Evolutionary conservation across 495 filamentous ascomycete species (phyloP).

Genomic region (Hypomontagnella monticulosa): DNA sequence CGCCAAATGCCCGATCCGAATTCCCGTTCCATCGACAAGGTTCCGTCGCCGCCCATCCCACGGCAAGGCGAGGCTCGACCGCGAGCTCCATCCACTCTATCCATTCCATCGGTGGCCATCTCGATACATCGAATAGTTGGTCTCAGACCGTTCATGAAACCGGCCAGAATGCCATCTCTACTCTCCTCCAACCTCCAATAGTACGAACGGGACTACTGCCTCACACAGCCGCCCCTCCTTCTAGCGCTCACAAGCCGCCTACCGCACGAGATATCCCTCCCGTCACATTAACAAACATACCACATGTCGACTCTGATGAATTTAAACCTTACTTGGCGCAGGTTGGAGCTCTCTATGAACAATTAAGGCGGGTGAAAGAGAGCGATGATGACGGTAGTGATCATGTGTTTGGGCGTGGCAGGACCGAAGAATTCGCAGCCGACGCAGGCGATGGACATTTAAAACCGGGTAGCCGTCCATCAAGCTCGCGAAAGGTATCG

Average conservation of each 20-base stretch:
- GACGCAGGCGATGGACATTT: conserved; percentile 57
- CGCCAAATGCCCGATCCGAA: conserved; percentile 64
- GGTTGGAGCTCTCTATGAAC: conserved; percentile 83
- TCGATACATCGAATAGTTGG: conserved; percentile 70
- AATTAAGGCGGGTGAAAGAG: conserved; percentile 79
- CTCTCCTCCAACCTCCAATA: conserved; percentile 88
- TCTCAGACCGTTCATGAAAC: conserved; percentile 74
- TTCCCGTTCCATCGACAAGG: conserved; percentile 65
- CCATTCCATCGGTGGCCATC: conserved; percentile 76
- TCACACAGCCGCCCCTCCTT: conserved; percentile 71
- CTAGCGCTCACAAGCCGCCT: conserved; percentile 78
- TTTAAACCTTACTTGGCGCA: conserved; percentile 87
- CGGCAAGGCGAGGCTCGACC: conserved; percentile 74
- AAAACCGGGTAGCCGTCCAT: conserved; percentile 53
- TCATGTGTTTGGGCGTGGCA: conserved; percentile 54
- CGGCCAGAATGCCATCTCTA: conserved; percentile 93
- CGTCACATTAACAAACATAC: conserved; percentile 90
- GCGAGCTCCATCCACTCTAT: conserved; percentile 76
- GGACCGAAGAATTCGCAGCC: conserved; percentile 61
- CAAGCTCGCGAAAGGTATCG: conserved; percentile 54
- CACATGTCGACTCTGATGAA: conserved; percentile 77
- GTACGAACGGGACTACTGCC: conserved; percentile 85
- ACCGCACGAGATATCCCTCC: conserved; percentile 95
- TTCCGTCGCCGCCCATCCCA: conserved; percentile 30
- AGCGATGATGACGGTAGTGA: conserved; percentile 65